Conservation (phyloP, 2,329 filamentous ascomycete genomes). For the Purpureocillium takamizusanense region DNA sequence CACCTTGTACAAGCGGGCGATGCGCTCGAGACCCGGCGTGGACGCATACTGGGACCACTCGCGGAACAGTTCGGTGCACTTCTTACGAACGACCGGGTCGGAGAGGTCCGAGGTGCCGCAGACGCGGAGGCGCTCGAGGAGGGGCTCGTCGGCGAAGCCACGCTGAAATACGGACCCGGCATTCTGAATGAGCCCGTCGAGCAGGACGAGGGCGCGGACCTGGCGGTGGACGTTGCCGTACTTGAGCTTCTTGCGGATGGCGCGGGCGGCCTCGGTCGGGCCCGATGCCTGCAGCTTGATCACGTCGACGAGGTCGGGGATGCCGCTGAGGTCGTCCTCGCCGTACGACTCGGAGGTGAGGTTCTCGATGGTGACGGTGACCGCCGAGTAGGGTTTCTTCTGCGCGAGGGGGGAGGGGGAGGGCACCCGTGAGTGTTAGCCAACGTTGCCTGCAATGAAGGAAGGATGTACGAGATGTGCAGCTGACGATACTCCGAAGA, state of each 20-base stretch:
- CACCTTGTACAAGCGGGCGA: slow-evolving; percentile 69
- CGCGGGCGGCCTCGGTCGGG: slow-evolving; percentile 80
- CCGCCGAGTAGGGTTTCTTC: slow-evolving; percentile 79
- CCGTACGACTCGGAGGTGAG: slow-evolving; percentile 84
- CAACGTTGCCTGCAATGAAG: too few species aligned
- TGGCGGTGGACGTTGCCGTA: slow-evolving; percentile 94
- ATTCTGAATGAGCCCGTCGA: slow-evolving; percentile 93
- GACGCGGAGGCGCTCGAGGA: slow-evolving; percentile 84
- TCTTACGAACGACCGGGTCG: slow-evolving; percentile 76
- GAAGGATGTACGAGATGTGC: too few species aligned
- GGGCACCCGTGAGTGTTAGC: too few species aligned
- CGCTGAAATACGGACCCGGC: slow-evolving; percentile 81
- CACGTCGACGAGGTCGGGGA: slow-evolving; percentile 89
- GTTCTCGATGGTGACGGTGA: slow-evolving; percentile 86
- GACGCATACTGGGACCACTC: slow-evolving; percentile 84
- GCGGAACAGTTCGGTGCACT: slow-evolving; percentile 78
- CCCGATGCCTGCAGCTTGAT: slow-evolving; percentile 83
- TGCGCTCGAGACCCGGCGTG: slow-evolving; percentile 68
- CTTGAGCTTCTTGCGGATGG: slow-evolving; percentile 96
- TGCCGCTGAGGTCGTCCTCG: slow-evolving; percentile 83
- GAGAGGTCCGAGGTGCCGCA: slow-evolving; percentile 79
- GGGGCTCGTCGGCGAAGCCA: slow-evolving; percentile 78
- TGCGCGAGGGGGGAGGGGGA: slow-evolving; percentile 6
- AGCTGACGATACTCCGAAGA: too few species aligned
- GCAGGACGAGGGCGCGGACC: slow-evolving; percentile 74